These are phyloP conservation scores for Sclerotinia spermophila DNA, from an alignment of 2,329 filamentous ascomycete species.

Conservation along the genomic window DNA sequence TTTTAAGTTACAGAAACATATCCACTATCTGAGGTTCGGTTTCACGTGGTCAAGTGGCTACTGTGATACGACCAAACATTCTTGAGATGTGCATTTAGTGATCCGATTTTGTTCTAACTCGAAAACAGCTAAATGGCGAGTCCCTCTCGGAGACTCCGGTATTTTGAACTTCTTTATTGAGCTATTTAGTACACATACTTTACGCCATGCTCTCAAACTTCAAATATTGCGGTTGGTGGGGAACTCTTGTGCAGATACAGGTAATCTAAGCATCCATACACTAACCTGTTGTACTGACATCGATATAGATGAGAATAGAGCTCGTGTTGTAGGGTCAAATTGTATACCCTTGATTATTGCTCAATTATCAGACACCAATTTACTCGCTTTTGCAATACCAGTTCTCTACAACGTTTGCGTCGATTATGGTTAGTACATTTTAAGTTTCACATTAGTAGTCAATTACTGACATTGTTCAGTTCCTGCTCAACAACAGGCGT, in stretches of 20 bases:
- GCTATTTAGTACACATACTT: constrained; percentile 39
- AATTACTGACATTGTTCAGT: constrained; percentile 39
- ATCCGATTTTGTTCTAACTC: neutral
- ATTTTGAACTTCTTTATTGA: constrained; percentile 54
- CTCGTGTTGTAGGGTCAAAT: constrained; percentile 49
- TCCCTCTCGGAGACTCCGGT: constrained; percentile 55
- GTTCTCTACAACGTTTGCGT: constrained; percentile 61
- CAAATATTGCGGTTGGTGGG: constrained; percentile 57
- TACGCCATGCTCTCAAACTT: constrained; percentile 41
- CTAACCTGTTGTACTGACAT: constrained; percentile 13
- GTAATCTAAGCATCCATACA: constrained; percentile 35
- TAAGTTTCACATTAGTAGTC: constrained; percentile 17
- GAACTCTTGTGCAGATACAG: constrained; percentile 60
- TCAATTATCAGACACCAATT: constrained; percentile 46
- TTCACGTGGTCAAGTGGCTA: constrained; percentile 13
- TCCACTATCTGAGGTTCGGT: neutral
- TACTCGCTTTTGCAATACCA: constrained; percentile 52
- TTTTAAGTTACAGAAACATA: neutral
- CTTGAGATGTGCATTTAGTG: neutral
- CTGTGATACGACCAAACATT: neutral
- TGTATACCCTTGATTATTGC: constrained; percentile 47
- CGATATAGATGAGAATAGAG: constrained; percentile 54
- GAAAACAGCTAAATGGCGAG: constrained; percentile 51
- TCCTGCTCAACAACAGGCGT: constrained; percentile 53
- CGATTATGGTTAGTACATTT: constrained; percentile 52